Conservation (phyloP, 2,329 filamentous ascomycete genomes). For the Massarina eburnea region DNA sequence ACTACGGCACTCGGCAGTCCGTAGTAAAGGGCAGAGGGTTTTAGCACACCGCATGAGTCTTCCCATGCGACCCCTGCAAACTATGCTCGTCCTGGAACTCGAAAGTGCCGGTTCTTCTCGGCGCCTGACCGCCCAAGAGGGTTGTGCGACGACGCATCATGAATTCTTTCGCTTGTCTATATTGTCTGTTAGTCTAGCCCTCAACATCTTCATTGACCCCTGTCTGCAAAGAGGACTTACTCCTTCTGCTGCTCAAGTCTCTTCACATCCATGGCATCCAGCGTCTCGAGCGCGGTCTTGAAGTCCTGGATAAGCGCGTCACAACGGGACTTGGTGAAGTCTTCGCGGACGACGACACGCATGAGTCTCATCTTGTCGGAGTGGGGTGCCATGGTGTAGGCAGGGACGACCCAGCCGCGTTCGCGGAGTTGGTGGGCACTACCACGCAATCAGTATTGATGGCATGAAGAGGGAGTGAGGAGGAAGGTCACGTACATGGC, state of each 20-base stretch:
- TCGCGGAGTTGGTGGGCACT: slow-evolving; percentile 80
- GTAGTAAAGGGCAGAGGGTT: background rate
- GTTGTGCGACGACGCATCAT: slow-evolving; percentile 31
- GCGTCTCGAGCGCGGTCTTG: slow-evolving; percentile 70
- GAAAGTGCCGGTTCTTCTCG: slow-evolving; percentile 27
- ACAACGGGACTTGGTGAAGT: slow-evolving; percentile 81
- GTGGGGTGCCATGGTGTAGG: slow-evolving; percentile 95
- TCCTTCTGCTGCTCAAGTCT: slow-evolving; percentile 69
- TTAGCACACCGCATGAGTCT: slow-evolving; percentile 84
- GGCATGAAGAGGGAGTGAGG: background rate
- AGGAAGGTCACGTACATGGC: slow-evolving; percentile 41
- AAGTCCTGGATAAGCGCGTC: slow-evolving; percentile 78
- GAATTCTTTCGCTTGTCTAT: slow-evolving; percentile 18
- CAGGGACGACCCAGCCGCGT: slow-evolving; percentile 89
- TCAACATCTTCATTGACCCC: too few species aligned
- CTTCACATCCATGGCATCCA: slow-evolving; percentile 74
- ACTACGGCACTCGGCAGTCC: too few species aligned
- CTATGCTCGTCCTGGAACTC: slow-evolving; percentile 77
- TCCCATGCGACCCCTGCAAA: slow-evolving; percentile 84
- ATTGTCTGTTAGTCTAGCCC: background rate
- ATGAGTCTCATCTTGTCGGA: slow-evolving; percentile 85
- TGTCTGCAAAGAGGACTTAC: slow-evolving; percentile 52
- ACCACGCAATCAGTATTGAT: slow-evolving; percentile 1
- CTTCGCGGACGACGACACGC: slow-evolving; percentile 88
- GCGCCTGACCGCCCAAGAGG: slow-evolving; percentile 25